A percentile compares a stretch with the other conserved stretches of the same genome.
phyloP scores from a whole-genome alignment of 2,329 filamentous ascomycete species.

The Mycosphaerella arachidis region DNA sequence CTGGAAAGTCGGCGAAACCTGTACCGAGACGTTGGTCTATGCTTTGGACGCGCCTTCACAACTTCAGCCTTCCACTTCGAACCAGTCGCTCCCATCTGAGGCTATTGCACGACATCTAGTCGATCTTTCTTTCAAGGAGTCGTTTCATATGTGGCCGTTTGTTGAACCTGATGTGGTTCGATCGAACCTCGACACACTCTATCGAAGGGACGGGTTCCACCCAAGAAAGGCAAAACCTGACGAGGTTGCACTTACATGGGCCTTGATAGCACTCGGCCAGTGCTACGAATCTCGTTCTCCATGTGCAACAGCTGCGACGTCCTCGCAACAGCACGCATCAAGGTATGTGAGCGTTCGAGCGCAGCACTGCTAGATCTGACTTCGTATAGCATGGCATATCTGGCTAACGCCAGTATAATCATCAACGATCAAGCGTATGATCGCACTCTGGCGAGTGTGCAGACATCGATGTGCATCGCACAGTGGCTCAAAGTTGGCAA shows the following conservation, averaged over 20 bases:
- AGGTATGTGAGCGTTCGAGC: neutral
- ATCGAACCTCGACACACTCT: neutral
- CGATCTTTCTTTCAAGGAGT: neutral
- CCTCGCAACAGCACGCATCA: neutral
- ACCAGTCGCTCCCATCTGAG: neutral
- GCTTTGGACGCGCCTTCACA: neutral
- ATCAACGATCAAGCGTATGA: neutral
- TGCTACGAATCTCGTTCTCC: neutral
- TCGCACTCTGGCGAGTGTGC: neutral
- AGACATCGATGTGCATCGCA: neutral
- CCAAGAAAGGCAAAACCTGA: neutral
- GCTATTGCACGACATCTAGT: neutral
- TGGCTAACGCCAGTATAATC: neutral
- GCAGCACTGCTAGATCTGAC: neutral
- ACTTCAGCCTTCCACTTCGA: neutral
- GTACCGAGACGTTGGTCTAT: neutral
- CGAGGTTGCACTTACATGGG: neutral
- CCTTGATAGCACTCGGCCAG: neutral
- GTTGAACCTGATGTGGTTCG: neutral
- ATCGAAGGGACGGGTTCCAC: neutral
- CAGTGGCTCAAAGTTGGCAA: neutral
- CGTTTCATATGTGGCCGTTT: neutral
- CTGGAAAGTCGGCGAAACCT: neutral
- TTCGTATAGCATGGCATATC: neutral
- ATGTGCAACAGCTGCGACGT: too few relatives aligned